phyloP scores from a whole-genome alignment of 2,329 filamentous ascomycete genomes.

The Sporothrix mexicana region DNA sequence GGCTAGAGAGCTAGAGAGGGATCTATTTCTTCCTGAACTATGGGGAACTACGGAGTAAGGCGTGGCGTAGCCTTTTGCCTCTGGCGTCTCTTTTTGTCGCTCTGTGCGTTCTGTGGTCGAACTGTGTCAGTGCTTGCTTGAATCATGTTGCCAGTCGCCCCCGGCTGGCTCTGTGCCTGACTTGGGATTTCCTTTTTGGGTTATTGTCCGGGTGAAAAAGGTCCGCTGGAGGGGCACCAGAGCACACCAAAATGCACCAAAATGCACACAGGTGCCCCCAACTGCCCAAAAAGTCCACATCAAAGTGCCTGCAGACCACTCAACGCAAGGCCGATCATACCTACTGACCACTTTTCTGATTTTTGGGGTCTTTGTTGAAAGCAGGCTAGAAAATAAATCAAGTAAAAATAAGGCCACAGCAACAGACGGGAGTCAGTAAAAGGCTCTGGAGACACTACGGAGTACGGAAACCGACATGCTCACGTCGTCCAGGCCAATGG shows the following conservation, averaged over 20 bases:
- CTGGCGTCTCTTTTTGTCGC: neutral
- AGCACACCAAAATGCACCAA: neutral
- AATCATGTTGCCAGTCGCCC: slow-evolving; percentile 18
- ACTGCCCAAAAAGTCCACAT: neutral
- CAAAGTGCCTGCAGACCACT: slow-evolving; percentile 7
- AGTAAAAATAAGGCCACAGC: neutral
- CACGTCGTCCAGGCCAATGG: slow-evolving; percentile 3
- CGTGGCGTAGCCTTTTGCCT: neutral
- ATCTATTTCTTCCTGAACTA: neutral
- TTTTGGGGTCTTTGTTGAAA: slow-evolving; percentile 11
- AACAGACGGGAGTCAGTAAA: neutral
- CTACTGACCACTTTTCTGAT: neutral
- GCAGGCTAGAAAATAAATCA: neutral
- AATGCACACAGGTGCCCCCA: neutral
- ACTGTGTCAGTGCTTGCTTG: neutral
- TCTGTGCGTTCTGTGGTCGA: neutral
- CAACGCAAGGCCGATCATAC: neutral
- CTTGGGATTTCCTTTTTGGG: slow-evolving; percentile 8
- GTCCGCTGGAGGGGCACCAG: slow-evolving; percentile 4
- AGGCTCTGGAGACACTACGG: neutral
- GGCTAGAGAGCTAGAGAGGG: neutral
- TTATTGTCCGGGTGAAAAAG: slow-evolving; percentile 4
- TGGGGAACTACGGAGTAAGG: too few species aligned
- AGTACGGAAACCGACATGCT: slow-evolving; percentile 31
- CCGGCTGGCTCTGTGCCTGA: slow-evolving; percentile 2